Evolutionary conservation across 148 eudicot genomes (phyloP).

Genomic region (Camellia sinensis): DNA sequence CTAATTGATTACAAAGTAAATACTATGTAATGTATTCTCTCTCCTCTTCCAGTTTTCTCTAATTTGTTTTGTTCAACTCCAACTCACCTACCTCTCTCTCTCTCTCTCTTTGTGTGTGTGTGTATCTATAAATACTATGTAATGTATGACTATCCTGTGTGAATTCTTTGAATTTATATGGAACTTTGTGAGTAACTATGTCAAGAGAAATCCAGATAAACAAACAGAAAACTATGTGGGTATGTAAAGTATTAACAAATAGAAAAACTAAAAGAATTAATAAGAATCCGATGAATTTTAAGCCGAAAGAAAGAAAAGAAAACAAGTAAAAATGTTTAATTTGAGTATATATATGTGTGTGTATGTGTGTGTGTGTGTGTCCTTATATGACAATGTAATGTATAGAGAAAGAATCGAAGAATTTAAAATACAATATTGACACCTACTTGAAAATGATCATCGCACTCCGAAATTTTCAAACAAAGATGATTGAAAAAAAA

Average conservation of each 20-base stretch:
- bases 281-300: conserved; percentile 65
- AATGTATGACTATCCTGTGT: conserved; percentile 10
- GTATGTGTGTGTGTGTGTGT: conserved; percentile 17
- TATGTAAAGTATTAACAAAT: conserved; percentile 35
- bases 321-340: no score
- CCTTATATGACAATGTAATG: conserved; percentile 18
- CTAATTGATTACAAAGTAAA: no score
- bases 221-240: conserved; percentile 31
- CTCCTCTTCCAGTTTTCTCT: conserved; percentile 25
- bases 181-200: conserved; percentile 17
- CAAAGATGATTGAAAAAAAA: conserved; percentile 36
- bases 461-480: conserved; percentile 58
- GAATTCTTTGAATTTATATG: neutral
- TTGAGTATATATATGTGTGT: no score
- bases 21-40: conserved; percentile 44
- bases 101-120: conserved; percentile 21
- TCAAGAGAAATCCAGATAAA: conserved; percentile 40
- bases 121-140: conserved; percentile 17
- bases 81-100: conserved; percentile 17
- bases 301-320: neutral
- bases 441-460: conserved; percentile 43
- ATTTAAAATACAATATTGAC: conserved; percentile 17
- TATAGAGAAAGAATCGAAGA: conserved; percentile 62
- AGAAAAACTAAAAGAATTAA: neutral
- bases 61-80: conserved; percentile 16